These are phyloP conservation scores for Melastoma candidum DNA, from an alignment of 441 rosid genomes.

Conservation along the genomic window DNA sequence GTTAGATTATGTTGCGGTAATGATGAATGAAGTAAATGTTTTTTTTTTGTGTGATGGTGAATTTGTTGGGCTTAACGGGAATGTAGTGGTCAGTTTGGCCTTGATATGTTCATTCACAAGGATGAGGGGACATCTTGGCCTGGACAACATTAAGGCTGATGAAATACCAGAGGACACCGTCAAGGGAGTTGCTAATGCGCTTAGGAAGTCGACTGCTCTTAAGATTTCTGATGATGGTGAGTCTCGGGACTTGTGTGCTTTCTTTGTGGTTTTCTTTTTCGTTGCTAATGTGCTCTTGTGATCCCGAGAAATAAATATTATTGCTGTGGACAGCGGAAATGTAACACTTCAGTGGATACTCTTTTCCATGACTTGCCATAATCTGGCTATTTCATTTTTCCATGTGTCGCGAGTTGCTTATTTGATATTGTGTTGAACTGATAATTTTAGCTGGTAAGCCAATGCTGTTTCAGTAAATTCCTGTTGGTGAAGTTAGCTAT, in stretches of 20 bases:
- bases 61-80: conserved; percentile 26
- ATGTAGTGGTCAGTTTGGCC: conserved; percentile 68
- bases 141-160: conserved; percentile 41
- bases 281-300: too few species aligned
- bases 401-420: too few species aligned
- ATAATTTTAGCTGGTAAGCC: too few species aligned
- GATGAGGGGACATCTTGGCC: conserved; percentile 67
- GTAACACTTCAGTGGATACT: too few species aligned
- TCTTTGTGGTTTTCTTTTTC: too few species aligned
- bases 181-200: conserved; percentile 73
- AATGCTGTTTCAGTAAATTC: too few species aligned
- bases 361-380: too few species aligned
- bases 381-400: too few species aligned
- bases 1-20: background rate
- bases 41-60: background rate
- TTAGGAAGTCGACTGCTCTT: conserved; percentile 51
- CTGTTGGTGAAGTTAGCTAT: too few species aligned
- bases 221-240: conserved; percentile 83
- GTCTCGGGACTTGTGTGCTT: conserved; percentile 4
- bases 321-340: too few species aligned
- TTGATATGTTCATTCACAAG: conserved; percentile 83
- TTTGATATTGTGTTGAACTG: too few species aligned
- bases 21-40: background rate
- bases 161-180: conserved; percentile 65
- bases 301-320: too few species aligned